Percentiles rank a stretch among this genome's conserved stretches.
Conservation (phyloP, 176 grass and related monocot genomes). For the Echinochloa phyllopogon region DNA sequence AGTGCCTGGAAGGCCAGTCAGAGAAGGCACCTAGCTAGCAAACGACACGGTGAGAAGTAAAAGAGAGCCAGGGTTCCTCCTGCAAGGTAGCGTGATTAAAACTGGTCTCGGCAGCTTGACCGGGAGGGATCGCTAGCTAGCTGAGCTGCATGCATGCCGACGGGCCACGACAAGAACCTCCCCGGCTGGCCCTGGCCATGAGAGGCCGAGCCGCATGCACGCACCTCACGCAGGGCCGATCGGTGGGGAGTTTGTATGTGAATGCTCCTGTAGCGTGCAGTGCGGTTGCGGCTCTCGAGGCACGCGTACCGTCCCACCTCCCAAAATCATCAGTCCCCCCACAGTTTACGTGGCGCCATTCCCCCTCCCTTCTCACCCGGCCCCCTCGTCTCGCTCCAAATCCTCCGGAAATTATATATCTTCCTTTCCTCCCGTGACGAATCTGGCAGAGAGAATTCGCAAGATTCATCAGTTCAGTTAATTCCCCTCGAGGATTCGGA, state of each 20-base stretch:
- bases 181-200: conserved; percentile 27
- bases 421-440: neutral
- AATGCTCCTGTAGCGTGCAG: conserved; percentile 39
- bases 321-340: conserved; percentile 50
- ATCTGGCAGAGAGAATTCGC: neutral
- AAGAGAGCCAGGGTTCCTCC: neutral
- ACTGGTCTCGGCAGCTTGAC: conserved; percentile 12
- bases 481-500: neutral
- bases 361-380: neutral
- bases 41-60: conserved; percentile 17
- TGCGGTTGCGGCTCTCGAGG: conserved; percentile 47
- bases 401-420: neutral
- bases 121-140: neutral
- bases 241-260: conserved; percentile 32
- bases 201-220: neutral
- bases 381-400: neutral
- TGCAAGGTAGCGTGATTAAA: neutral
- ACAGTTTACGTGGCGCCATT: conserved; percentile 19
- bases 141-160: neutral
- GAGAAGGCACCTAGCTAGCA: conserved; percentile 27
- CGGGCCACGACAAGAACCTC: conserved; percentile 46
- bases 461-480: neutral
- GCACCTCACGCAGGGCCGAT: neutral
- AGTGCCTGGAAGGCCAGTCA: neutral
- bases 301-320: conserved; percentile 23